Evolutionary conservation across 139 green algal species (phyloP).

Genomic region (Dunaliella primolecta): DNA sequence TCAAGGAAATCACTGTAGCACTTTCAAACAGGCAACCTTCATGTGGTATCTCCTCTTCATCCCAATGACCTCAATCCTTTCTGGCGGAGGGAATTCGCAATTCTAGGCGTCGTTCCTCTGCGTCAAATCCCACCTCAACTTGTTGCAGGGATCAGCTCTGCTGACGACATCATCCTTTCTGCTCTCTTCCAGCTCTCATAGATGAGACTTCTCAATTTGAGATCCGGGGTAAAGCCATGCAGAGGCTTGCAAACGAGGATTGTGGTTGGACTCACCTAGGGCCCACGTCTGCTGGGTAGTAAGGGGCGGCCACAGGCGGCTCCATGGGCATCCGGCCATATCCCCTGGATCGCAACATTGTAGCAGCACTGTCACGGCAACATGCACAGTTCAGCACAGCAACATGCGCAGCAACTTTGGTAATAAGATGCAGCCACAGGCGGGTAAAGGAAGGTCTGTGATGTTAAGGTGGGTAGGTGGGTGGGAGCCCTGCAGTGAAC

Average conservation of each 20-base stretch:
- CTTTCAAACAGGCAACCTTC: too few species aligned
- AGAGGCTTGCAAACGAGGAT: background rate
- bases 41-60: too few species aligned
- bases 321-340: background rate
- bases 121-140: too few species aligned
- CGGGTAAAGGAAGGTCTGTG: background rate
- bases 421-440: background rate
- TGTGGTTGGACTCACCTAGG: background rate
- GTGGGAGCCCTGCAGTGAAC: background rate
- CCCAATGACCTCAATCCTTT: too few species aligned
- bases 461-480: too few species aligned
- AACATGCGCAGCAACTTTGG: background rate
- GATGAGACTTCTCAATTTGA: too few species aligned
- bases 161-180: background rate
- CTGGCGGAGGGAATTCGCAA: background rate
- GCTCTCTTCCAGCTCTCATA: background rate
- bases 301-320: background rate
- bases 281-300: background rate
- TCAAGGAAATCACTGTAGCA: too few species aligned
- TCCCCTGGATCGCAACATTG: background rate
- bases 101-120: too few species aligned
- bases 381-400: too few species aligned
- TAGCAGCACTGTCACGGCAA: background rate
- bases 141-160: too few species aligned
- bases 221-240: too few species aligned